Evolutionary conservation across 1,139 yeast species (phyloP).

Genomic region (Yamadazyma buinensis): DNA sequence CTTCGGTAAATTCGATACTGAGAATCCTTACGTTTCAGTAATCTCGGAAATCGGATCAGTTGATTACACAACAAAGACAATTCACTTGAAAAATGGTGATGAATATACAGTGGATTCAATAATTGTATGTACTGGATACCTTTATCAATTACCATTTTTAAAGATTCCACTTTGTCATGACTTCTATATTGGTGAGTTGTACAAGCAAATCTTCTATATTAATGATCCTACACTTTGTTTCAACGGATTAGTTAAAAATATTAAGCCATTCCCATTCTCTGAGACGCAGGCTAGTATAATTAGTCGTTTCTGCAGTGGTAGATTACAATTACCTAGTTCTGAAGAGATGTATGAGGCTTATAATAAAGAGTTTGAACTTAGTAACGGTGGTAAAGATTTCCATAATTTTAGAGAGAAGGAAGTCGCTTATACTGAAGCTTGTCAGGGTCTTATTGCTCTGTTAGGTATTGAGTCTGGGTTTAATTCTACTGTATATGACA

Average conservation of each 20-base stretch:
- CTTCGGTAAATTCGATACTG: constrained; percentile 6
- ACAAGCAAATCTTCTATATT: constrained; percentile 42
- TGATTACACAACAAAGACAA: constrained; percentile 21
- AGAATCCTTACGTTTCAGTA: constrained; percentile 11
- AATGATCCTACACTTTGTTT: constrained; percentile 41
- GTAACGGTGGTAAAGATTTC: constrained; percentile 17
- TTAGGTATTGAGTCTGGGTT: constrained; percentile 4
- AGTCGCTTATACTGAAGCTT: constrained; percentile 22
- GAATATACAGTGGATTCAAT: constrained; percentile 31
- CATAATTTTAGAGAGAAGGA: constrained; percentile 27
- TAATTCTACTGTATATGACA: constrained; percentile 7
- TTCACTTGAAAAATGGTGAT: constrained; percentile 19
- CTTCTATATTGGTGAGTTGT: constrained; percentile 23
- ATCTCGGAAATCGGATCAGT: constrained; percentile 28
- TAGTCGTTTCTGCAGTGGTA: constrained; percentile 39
- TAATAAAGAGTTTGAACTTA: constrained; percentile 14
- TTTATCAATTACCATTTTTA: constrained; percentile 40
- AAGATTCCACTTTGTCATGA: constrained; percentile 1
- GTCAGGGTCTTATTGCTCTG: constrained; percentile 11
- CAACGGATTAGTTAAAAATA: constrained; percentile 33
- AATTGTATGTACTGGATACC: constrained; percentile 47
- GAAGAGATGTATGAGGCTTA: constrained; percentile 26
- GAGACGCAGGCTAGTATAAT: constrained; percentile 44
- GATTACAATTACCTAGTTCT: constrained; percentile 30
- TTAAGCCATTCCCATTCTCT: constrained; percentile 45